phyloP scores from a whole-genome alignment of 768 basidiomycete genomes.

The Saitozyma podzolica region DNA sequence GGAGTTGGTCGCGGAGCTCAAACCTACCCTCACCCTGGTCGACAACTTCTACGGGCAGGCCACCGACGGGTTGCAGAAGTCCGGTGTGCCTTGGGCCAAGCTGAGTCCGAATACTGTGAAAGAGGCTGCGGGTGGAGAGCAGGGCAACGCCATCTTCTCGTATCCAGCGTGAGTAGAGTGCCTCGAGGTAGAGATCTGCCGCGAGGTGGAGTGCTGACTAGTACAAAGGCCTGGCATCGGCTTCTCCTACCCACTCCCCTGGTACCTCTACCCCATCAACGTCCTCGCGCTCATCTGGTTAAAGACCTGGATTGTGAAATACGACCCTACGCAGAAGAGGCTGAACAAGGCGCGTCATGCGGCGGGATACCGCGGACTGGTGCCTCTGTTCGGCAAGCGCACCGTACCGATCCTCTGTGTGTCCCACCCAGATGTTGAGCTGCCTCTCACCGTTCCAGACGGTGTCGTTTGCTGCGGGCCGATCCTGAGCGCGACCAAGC shows the following conservation, averaged over 20 bases:
- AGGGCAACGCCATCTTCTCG: slow-evolving; percentile 10
- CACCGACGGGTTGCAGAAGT: slow-evolving; percentile 17
- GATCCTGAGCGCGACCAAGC: slow-evolving; percentile 12
- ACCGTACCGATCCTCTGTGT: slow-evolving; percentile 15
- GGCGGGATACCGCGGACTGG: slow-evolving; percentile 20
- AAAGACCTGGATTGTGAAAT: slow-evolving; percentile 3
- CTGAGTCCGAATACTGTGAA: slow-evolving; percentile 29
- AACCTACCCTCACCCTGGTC: slow-evolving; percentile 22
- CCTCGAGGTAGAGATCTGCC: background rate
- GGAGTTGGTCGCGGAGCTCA: slow-evolving; percentile 2
- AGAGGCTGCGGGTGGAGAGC: slow-evolving; percentile 18
- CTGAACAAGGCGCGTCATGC: slow-evolving; percentile 15
- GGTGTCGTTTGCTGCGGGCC: slow-evolving; percentile 26
- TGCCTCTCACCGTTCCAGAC: slow-evolving; percentile 16
- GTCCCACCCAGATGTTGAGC: slow-evolving; percentile 22
- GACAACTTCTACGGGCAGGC: slow-evolving; percentile 14
- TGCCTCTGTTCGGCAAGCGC: slow-evolving; percentile 7
- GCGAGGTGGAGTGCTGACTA: slow-evolving; percentile 2
- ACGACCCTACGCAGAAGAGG: slow-evolving; percentile 12
- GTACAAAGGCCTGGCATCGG: slow-evolving; percentile 5
- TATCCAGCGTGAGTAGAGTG: slow-evolving; percentile 20
- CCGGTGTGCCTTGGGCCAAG: slow-evolving; percentile 1
- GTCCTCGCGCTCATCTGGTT: slow-evolving; percentile 12
- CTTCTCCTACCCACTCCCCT: slow-evolving; percentile 21
- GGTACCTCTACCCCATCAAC: slow-evolving; percentile 20